These are phyloP conservation scores for Pseudogymnoascus sp. DNA, from an alignment of 2,329 filamentous ascomycete species.

Conservation along the genomic window DNA sequence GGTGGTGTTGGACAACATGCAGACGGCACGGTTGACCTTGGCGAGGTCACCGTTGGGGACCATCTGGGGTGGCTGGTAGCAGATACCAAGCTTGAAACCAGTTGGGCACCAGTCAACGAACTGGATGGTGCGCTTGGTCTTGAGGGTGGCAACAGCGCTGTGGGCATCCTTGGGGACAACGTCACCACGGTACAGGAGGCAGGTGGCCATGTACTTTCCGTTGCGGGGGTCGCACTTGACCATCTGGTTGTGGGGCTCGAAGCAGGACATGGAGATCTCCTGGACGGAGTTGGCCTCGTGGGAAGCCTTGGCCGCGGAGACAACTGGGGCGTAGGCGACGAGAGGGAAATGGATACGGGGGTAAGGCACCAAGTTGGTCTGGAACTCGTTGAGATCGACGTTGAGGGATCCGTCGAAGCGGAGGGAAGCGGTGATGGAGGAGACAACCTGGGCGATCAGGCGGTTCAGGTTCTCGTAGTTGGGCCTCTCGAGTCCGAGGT, in stretches of 20 bases:
- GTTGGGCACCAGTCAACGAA: constrained; percentile 99
- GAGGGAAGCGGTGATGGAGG: constrained; percentile 95
- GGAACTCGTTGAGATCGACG: constrained; percentile 99
- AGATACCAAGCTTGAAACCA: constrained; percentile 99
- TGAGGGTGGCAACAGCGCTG: constrained; percentile 85
- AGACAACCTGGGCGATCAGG: constrained; percentile 97
- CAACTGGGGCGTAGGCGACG: constrained; percentile 88
- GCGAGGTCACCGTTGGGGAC: constrained; percentile 96
- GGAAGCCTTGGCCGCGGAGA: constrained; percentile 89
- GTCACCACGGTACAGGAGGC: constrained; percentile 94
- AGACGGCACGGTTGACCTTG: constrained; percentile 96
- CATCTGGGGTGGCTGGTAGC: constrained; percentile 95
- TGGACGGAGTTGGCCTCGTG: constrained; percentile 98
- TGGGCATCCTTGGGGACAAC: constrained; percentile 96
- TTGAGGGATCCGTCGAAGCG: constrained; percentile 98
- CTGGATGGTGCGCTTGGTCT: constrained; percentile 99
- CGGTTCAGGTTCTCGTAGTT: constrained; percentile 99
- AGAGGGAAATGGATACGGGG: constrained; percentile 99
- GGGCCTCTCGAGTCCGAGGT: constrained; percentile 92
- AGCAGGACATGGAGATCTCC: constrained; percentile 98
- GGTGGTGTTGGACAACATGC: constrained; percentile 98
- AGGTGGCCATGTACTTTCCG: constrained; percentile 99
- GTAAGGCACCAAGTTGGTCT: constrained; percentile 98
- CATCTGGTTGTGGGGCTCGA: constrained; percentile 99
- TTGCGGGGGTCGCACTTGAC: constrained; percentile 98